Evolutionary conservation across 108 stramenopile genomes (phyloP).

Genomic region (Schizochytrium sp.): DNA sequence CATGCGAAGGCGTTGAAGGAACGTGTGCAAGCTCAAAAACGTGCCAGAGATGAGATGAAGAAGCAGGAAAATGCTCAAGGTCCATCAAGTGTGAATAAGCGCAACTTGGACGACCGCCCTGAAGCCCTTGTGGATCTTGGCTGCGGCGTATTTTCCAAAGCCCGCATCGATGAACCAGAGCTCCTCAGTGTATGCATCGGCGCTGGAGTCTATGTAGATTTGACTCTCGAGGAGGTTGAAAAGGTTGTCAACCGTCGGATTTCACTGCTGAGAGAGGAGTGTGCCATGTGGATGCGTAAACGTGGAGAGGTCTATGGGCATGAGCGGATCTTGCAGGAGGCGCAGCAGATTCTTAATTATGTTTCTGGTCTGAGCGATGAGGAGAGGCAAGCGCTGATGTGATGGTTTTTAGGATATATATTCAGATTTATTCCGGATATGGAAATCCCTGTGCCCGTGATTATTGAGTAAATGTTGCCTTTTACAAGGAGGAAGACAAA

Average conservation of each 20-base stretch:
- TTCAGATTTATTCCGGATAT: too few species aligned
- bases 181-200: not conserved
- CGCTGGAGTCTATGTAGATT: constrained; percentile 12
- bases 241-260: constrained; percentile 10
- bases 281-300: not conserved
- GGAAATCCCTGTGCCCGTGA: too few species aligned
- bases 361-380: constrained; percentile 5
- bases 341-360: constrained; percentile 21
- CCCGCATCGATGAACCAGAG: not conserved
- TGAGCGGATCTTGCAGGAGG: not conserved
- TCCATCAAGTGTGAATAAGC: not conserved
- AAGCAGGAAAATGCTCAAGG: not conserved
- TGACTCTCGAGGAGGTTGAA: not conserved
- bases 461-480: too few species aligned
- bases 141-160: constrained; percentile 27
- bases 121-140: constrained; percentile 49
- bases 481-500: too few species aligned
- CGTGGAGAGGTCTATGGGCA: not conserved
- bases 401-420: too few species aligned
- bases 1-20: not conserved
- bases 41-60: not conserved
- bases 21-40: not conserved
- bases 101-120: not conserved
- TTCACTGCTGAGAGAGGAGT: not conserved
- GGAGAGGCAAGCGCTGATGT: not conserved